Conservation (phyloP, 176 grass and related monocot genomes). For the Rhynchospora tenuis region DNA sequence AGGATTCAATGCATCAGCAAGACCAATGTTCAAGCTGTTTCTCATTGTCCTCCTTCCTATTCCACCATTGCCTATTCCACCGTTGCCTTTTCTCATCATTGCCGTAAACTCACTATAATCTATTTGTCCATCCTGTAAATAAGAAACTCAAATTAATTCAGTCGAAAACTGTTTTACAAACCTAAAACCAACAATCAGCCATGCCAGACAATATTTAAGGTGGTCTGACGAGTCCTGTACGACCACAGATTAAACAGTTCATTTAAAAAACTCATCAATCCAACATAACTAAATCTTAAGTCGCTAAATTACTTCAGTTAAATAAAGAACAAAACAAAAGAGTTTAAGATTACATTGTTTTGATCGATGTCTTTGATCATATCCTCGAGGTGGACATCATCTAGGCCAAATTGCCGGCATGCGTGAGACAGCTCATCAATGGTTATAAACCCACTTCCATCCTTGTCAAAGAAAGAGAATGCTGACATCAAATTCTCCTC, state of each 20-base stretch:
- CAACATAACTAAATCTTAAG: background rate
- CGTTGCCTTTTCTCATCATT: conserved; percentile 95
- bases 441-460: conserved; percentile 87
- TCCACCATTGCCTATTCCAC: conserved; percentile 68
- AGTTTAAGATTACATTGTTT: conserved; percentile 63
- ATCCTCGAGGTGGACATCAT: conserved; percentile 84
- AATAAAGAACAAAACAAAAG: background rate
- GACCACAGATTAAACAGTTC: background rate
- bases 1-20: conserved; percentile 39
- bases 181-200: background rate
- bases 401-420: conserved; percentile 66
- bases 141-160: background rate
- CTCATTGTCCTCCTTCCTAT: conserved; percentile 77
- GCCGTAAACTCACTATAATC: conserved; percentile 82
- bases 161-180: background rate
- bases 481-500: conserved; percentile 76
- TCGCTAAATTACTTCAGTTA: background rate
- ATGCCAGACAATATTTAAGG: background rate
- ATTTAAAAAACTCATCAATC: background rate
- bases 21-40: conserved; percentile 51
- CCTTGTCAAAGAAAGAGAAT: conserved; percentile 84
- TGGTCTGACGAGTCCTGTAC: background rate
- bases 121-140: conserved; percentile 91
- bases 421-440: conserved; percentile 82
- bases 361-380: conserved; percentile 93